Evolutionary conservation across 2,329 filamentous ascomycete species (phyloP).

Genomic region (Aspergillus sp.): DNA sequence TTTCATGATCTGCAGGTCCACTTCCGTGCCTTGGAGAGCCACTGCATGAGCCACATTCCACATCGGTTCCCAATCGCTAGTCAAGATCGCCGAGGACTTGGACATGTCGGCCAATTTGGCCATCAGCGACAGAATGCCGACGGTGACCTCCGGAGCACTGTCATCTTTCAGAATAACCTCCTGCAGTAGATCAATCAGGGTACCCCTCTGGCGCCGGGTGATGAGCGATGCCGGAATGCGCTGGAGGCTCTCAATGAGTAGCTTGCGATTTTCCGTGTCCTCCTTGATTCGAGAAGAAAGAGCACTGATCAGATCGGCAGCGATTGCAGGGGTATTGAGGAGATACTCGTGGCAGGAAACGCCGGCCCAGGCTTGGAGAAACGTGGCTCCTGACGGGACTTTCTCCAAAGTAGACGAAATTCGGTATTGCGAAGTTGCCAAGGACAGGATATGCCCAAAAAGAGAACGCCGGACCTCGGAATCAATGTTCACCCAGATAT

Average conservation of each 20-base stretch:
- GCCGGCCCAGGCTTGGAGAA: slow-evolving; percentile 38
- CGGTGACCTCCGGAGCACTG: slow-evolving; percentile 23
- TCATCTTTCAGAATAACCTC: slow-evolving; percentile 30
- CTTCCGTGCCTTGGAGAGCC: slow-evolving; percentile 28
- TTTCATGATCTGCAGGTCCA: slow-evolving; percentile 36
- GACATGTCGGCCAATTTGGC: slow-evolving; percentile 39
- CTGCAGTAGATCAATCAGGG: slow-evolving; percentile 35
- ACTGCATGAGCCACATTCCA: slow-evolving; percentile 38
- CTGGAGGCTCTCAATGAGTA: slow-evolving; percentile 36
- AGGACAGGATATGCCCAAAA: slow-evolving; percentile 31
- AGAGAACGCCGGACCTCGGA: slow-evolving; percentile 30
- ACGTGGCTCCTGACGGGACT: slow-evolving; percentile 24
- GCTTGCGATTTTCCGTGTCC: slow-evolving; percentile 24
- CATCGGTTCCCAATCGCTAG: slow-evolving; percentile 34
- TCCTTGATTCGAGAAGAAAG: slow-evolving; percentile 33
- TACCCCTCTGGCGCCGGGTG: slow-evolving; percentile 35
- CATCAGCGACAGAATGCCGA: slow-evolving; percentile 39
- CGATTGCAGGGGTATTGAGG: slow-evolving; percentile 31
- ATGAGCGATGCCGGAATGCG: slow-evolving; percentile 37
- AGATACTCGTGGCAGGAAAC: slow-evolving; percentile 42
- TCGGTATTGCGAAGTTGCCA: slow-evolving; percentile 30
- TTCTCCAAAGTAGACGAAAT: slow-evolving; percentile 26
- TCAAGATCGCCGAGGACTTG: slow-evolving; percentile 37
- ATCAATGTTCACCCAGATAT: slow-evolving; percentile 28
- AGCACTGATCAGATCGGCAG: slow-evolving; percentile 33